Conservation (phyloP, 1,284 basidiomycete species). For the Rhizoctonia solani region DNA sequence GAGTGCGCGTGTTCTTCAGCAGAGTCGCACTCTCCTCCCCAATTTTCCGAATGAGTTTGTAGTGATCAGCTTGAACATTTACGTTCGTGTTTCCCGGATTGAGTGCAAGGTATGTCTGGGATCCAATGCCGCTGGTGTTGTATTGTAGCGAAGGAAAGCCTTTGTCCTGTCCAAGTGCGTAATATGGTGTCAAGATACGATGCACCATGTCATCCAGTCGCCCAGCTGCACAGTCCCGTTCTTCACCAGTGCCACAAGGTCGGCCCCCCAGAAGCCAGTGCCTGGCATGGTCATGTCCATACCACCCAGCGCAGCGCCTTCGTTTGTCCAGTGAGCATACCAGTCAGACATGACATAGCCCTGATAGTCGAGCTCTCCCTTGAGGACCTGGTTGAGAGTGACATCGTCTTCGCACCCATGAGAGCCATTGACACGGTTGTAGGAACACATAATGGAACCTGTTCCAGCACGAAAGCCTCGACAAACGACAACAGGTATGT, state of each 20-base stretch:
- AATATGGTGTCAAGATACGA: slow-evolving; percentile 66
- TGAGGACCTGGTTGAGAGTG: slow-evolving; percentile 75
- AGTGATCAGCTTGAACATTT: slow-evolving; percentile 76
- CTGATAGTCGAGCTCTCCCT: slow-evolving; percentile 64
- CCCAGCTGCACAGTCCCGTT: slow-evolving; percentile 47
- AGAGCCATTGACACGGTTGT: slow-evolving; percentile 68
- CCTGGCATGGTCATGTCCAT: slow-evolving; percentile 53
- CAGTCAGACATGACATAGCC: too few relatives aligned
- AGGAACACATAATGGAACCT: slow-evolving; percentile 78
- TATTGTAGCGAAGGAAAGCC: slow-evolving; percentile 54
- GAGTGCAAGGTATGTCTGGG: slow-evolving; percentile 41
- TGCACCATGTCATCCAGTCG: slow-evolving; percentile 69
- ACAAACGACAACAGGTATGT: slow-evolving; percentile 44
- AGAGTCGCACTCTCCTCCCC: slow-evolving; percentile 76
- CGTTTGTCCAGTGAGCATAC: slow-evolving; percentile 46
- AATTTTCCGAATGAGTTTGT: slow-evolving; percentile 68
- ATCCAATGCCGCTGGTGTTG: slow-evolving; percentile 37
- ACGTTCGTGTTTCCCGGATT: slow-evolving; percentile 48
- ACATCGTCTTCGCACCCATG: slow-evolving; percentile 79
- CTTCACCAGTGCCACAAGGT: slow-evolving; percentile 46
- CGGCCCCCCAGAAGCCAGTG: slow-evolving; percentile 28
- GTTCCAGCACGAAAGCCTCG: slow-evolving; percentile 73
- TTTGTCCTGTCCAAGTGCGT: slow-evolving; percentile 59
- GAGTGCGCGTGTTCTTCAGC: slow-evolving; percentile 67
- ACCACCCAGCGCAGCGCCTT: slow-evolving; percentile 47